A percentile compares a stretch with the other conserved stretches of the same genome.
These are phyloP conservation scores for Brassica hybrid DNA, from an alignment of 441 rosid species.

Conservation along the genomic window DNA sequence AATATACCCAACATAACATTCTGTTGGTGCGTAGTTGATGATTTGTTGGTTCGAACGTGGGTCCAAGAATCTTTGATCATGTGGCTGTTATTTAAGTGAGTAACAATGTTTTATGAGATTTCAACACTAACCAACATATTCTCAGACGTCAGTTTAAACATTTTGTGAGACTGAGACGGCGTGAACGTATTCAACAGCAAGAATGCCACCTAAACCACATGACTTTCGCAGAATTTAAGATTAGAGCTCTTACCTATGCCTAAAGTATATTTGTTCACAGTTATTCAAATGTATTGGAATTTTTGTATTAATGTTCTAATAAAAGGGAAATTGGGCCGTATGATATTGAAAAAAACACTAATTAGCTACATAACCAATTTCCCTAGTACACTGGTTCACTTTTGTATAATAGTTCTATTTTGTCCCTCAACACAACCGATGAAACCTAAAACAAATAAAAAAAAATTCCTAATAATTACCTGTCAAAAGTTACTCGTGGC, in stretches of 20 bases:
- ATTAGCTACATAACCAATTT: too few species aligned
- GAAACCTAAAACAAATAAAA: too few species aligned
- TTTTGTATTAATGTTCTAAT: not conserved
- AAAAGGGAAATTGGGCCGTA: not conserved
- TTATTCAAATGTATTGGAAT: not conserved
- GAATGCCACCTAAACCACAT: constrained; percentile 13
- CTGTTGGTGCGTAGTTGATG: constrained; percentile 34
- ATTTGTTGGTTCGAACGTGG: constrained; percentile 35
- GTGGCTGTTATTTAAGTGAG: constrained; percentile 30
- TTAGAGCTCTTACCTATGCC: constrained; percentile 24
- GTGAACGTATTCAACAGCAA: constrained; percentile 33
- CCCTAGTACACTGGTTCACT: too few species aligned
- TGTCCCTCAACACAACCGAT: too few species aligned
- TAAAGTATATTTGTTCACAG: not conserved
- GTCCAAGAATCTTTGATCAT: constrained; percentile 35
- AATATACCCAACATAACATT: constrained; percentile 38
- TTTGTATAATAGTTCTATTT: too few species aligned
- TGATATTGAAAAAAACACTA: too few species aligned
- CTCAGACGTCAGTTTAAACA: constrained; percentile 23
- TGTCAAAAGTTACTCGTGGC: not conserved
- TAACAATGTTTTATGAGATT: not conserved
- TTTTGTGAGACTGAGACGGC: constrained; percentile 33
- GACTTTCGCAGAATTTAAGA: constrained; percentile 28
- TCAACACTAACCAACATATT: not conserved
- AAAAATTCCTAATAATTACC: too few species aligned